These are phyloP conservation scores for Cavenderia fasciculata DNA, from an alignment of 78 protist genomes.

Conservation along the genomic window DNA sequence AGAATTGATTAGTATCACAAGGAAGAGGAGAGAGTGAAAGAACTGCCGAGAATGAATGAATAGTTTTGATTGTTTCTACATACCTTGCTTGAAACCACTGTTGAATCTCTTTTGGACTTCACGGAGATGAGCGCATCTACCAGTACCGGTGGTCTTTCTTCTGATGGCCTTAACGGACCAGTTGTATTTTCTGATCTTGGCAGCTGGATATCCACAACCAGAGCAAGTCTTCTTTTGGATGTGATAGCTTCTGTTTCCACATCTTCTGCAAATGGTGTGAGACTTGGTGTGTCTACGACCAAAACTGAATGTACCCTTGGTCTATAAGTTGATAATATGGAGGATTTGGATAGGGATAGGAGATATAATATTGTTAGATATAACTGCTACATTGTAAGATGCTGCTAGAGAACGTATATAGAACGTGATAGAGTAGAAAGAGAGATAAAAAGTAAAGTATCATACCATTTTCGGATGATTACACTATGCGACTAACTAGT, in stretches of 20 bases:
- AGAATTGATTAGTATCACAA: no score
- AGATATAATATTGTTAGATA: no score
- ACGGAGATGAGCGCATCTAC: constrained; percentile 96
- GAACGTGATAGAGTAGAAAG: no score
- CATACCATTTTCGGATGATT: no score
- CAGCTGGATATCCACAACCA: constrained; percentile 98
- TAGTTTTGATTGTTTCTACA: neutral
- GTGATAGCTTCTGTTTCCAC: constrained; percentile 96
- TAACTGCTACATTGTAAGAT: no score
- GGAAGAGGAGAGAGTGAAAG: no score
- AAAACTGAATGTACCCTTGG: constrained; percentile 97
- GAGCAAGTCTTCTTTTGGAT: constrained; percentile 96
- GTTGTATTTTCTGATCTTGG: constrained; percentile 89
- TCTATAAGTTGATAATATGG: no score
- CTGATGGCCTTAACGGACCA: constrained; percentile 96
- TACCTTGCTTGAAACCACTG: constrained; percentile 81
- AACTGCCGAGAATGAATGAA: no score
- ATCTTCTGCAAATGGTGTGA: constrained; percentile 98
- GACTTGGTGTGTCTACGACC: constrained; percentile 97
- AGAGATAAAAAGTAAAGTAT: no score
- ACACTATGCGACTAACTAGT: no score
- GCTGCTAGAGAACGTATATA: no score
- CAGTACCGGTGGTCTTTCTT: constrained; percentile 99
- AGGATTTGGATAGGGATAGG: no score
- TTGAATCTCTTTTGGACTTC: constrained; percentile 74